Evolutionary conservation across 1,284 basidiomycete genomes (phyloP).

Genomic region (Ustilago cynodontis): DNA sequence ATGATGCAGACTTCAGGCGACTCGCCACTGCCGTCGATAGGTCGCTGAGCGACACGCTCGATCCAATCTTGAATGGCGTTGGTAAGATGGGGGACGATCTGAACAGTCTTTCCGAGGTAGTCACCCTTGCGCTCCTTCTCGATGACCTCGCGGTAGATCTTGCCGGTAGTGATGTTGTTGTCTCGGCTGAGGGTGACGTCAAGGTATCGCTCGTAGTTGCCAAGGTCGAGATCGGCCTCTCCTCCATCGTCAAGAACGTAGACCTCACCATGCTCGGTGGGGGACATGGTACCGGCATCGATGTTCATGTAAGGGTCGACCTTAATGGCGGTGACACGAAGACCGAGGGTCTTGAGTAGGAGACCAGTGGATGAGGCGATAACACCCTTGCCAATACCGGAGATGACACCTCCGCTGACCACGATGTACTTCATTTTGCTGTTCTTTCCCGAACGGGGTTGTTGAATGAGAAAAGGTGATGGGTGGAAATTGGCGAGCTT

Average conservation of each 20-base stretch:
- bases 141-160: conserved; percentile 96
- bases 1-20: conserved; percentile 97
- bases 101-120: conserved; percentile 96
- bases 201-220: conserved; percentile 98
- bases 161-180: conserved; percentile 98
- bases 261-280: conserved; percentile 98
- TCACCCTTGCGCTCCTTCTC: conserved; percentile 97
- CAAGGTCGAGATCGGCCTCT: conserved; percentile 96
- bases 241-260: conserved; percentile 99
- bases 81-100: conserved; percentile 97
- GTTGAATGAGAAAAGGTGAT: not conserved
- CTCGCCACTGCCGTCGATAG: conserved; percentile 92
- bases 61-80: conserved; percentile 99
- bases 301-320: conserved; percentile 99
- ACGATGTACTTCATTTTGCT: conserved; percentile 71
- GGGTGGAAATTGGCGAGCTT: not conserved
- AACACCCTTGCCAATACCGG: conserved; percentile 72
- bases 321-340: conserved; percentile 98
- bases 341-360: conserved; percentile 91
- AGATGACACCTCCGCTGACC: conserved; percentile 71
- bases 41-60: conserved; percentile 90
- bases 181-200: conserved; percentile 92
- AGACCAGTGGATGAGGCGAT: conserved; percentile 92
- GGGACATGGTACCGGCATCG: conserved; percentile 99
- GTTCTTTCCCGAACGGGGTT: not conserved